Base-by-base conservation (phyloP, 1,139 yeast species). In the Pichia sp. region DNA sequence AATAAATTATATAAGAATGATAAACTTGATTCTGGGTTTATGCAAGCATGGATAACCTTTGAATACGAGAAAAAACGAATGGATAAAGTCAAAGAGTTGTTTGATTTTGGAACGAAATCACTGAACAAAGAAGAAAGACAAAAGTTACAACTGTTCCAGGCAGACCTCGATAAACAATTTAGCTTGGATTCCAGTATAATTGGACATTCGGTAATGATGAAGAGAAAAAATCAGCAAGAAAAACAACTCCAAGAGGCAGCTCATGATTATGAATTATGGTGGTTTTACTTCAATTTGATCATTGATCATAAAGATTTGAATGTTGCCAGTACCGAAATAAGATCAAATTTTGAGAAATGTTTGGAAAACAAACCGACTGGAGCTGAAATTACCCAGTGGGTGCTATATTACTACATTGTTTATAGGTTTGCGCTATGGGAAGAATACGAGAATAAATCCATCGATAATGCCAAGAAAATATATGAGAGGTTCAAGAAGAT, bases 221-320 rank as follows among this genome's bases (percentile, higher is more conserved):
- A 82, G 53, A 65, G 95, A 45, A 71, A 72, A 48, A 62, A 68
- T 8, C 69, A 68, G 44, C 85, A 84, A 56, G 80, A 80, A 52
- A 61, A 67, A 2, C 67, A 65, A 16, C 56, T 87, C 27, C 41
- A 49, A 4, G 55, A 58, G 5, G 69, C 76, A 47, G 80, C 86
- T 0, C 42, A 52, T 1, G 85, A 86, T 61, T 81, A 78, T 60
- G 94, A 84, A 56, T 66, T 79, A 0, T 88, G 97, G 97, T 87
- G 95, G 87, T 61, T 77, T 0, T 80, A 81, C 53, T 54, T 85
- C 3, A 70, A 73, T 27, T 57, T 85, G 27, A 52, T 78, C 33
- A 66, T 65, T 44, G 67, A 68, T 33, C 38, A 52, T 6, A 16
- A 16, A 16, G 23, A 31, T 11, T n/a, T 44, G 1, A 39, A 41